Evolutionary conservation across 352 stramenopile genomes (phyloP).

Genomic region (Phytophthora fragariae): DNA sequence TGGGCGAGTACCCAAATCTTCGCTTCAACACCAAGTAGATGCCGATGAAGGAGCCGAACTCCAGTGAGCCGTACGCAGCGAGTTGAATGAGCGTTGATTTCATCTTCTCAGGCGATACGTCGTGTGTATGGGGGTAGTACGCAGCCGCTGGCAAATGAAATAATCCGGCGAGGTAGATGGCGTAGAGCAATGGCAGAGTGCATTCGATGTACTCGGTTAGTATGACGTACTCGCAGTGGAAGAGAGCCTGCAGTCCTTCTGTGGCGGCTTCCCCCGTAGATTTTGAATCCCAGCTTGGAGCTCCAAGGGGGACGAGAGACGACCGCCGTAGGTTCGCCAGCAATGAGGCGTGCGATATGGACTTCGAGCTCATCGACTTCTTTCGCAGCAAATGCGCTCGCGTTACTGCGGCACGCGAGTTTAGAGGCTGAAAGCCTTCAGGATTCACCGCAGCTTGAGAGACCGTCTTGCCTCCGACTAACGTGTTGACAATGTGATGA

Average conservation of each 20-base stretch:
- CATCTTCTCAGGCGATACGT: neutral
- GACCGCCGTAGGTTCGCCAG: neutral
- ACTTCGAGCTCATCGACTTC: neutral
- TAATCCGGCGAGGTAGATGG: conserved; percentile 21
- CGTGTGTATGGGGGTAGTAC: conserved; percentile 27
- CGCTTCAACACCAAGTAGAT: conserved; percentile 18
- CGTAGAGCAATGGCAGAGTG: conserved; percentile 26
- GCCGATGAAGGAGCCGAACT: conserved; percentile 20
- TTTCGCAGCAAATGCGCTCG: neutral
- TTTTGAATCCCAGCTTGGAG: neutral
- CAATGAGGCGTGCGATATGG: neutral
- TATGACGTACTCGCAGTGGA: conserved; percentile 33
- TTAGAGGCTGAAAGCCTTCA: neutral
- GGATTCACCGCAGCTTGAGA: neutral
- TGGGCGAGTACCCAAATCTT: conserved; percentile 28
- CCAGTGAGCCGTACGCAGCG: conserved; percentile 7
- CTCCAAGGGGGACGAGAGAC: neutral
- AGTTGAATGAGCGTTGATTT: conserved; percentile 9
- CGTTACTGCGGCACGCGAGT: neutral
- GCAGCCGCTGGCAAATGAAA: conserved; percentile 24
- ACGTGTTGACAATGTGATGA: neutral
- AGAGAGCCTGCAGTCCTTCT: conserved; percentile 27
- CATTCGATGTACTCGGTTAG: conserved; percentile 38
- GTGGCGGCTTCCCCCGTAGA: neutral
- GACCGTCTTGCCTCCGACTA: neutral